Conservation (phyloP, 139 green algal species). For the Closterium sp. region DNA sequence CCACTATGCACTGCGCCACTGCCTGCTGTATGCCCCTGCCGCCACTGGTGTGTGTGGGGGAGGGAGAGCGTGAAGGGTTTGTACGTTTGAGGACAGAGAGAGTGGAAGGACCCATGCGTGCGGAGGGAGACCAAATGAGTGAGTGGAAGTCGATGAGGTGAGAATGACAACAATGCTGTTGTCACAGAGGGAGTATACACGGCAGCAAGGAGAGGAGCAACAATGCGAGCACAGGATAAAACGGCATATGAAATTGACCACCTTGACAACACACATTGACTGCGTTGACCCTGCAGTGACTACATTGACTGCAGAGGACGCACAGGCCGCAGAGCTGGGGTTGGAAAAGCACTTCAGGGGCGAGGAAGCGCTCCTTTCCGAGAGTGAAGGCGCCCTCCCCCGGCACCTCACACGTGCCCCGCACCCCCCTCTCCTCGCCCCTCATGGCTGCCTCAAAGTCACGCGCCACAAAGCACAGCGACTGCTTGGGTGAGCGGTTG, state of each 20-base stretch:
- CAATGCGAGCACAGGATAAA: background rate
- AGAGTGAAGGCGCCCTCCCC: background rate
- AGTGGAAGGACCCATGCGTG: too few species aligned
- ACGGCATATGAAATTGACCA: background rate
- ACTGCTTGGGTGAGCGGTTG: background rate
- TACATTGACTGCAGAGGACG: background rate
- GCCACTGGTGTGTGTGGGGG: background rate
- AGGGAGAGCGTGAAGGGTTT: too few species aligned
- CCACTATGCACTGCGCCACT: background rate
- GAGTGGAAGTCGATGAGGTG: too few species aligned
- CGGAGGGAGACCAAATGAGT: too few species aligned
- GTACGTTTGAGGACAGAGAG: background rate
- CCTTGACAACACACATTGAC: too few species aligned
- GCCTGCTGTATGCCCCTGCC: background rate
- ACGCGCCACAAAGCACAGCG: background rate
- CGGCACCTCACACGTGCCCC: background rate
- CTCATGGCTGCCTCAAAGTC: background rate
- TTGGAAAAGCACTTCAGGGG: background rate
- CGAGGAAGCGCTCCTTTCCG: background rate
- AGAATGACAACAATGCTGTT: background rate
- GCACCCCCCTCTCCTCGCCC: background rate
- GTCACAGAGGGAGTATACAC: background rate
- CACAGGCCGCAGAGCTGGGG: background rate
- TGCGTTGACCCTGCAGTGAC: background rate
- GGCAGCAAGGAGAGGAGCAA: background rate